Conservation (phyloP, 2,329 filamentous ascomycete species). For the Plenodomus lindquistii region DNA sequence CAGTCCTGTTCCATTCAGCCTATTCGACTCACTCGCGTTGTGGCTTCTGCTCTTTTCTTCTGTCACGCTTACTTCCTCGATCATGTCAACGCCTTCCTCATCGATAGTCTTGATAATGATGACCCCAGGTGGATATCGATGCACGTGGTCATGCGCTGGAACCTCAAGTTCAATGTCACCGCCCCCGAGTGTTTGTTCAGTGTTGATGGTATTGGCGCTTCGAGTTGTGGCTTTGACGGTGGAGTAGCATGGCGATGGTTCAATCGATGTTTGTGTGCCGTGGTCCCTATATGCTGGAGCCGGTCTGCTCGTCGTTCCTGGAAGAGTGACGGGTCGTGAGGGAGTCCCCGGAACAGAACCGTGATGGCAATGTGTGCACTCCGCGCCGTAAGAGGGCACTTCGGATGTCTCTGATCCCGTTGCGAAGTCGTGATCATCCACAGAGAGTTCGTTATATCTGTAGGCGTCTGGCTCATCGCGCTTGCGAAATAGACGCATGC, state of each 20-base stretch:
- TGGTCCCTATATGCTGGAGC: background rate
- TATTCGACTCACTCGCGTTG: background rate
- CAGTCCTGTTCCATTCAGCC: background rate
- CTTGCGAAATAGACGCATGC: background rate
- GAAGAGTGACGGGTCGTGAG: no score
- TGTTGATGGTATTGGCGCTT: background rate
- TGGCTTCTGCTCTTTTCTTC: background rate
- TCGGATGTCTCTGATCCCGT: background rate
- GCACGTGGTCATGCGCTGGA: background rate
- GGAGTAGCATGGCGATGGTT: background rate
- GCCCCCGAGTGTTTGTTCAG: background rate
- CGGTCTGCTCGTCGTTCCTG: no score
- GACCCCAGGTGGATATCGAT: conserved; percentile 1
- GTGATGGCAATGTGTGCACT: no score
- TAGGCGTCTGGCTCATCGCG: background rate
- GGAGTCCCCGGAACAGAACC: no score
- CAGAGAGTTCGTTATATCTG: background rate
- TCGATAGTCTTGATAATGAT: conserved; percentile 3
- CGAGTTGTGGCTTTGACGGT: background rate
- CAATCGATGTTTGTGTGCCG: background rate
- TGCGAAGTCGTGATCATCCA: background rate
- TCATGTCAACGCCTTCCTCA: background rate
- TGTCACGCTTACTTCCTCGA: background rate
- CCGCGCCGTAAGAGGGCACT: background rate
- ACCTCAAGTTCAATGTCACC: background rate